These are phyloP conservation scores for Saccharomycopsis fodiens DNA, from an alignment of 805 yeast genomes.

Conservation along the genomic window DNA sequence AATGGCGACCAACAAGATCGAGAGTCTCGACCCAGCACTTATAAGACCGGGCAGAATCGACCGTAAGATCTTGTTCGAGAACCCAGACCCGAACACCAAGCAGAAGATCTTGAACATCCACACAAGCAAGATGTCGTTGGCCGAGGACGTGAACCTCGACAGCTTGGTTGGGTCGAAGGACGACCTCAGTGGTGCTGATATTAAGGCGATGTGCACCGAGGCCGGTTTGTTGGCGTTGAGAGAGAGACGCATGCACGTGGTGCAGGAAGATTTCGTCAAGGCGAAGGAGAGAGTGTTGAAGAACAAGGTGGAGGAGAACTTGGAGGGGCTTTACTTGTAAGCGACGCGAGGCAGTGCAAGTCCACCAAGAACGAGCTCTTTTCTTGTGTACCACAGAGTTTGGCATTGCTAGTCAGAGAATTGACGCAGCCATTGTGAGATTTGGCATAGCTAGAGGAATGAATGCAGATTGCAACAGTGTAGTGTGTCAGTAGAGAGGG, in stretches of 20 bases:
- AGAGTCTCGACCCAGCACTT: slow-evolving; percentile 90
- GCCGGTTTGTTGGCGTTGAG: slow-evolving; percentile 96
- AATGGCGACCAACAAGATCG: slow-evolving; percentile 95
- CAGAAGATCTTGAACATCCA: slow-evolving; percentile 91
- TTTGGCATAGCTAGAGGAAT: too few relatives aligned
- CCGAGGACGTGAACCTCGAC: slow-evolving; percentile 85
- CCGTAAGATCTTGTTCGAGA: slow-evolving; percentile 93
- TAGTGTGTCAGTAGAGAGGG: too few relatives aligned
- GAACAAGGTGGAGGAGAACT: slow-evolving; percentile 59
- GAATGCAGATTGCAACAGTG: too few relatives aligned
- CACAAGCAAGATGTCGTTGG: slow-evolving; percentile 91
- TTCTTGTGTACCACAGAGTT: too few relatives aligned
- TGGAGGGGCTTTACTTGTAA: slow-evolving; percentile 53
- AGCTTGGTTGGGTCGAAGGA: slow-evolving; percentile 94
- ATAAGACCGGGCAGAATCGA: slow-evolving; percentile 97
- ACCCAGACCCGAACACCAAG: slow-evolving; percentile 89
- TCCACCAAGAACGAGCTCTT: too few relatives aligned
- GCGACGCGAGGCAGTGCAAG: too few relatives aligned
- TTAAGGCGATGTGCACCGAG: slow-evolving; percentile 93
- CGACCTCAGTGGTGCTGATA: slow-evolving; percentile 97
- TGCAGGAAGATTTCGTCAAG: slow-evolving; percentile 89
- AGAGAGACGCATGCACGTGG: slow-evolving; percentile 93
- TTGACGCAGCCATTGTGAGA: too few relatives aligned
- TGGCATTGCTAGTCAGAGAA: too few relatives aligned
- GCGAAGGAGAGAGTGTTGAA: slow-evolving; percentile 61